Base-by-base conservation (phyloP, 768 basidiomycete genomes). In the Daedaleopsis sinensis region DNA sequence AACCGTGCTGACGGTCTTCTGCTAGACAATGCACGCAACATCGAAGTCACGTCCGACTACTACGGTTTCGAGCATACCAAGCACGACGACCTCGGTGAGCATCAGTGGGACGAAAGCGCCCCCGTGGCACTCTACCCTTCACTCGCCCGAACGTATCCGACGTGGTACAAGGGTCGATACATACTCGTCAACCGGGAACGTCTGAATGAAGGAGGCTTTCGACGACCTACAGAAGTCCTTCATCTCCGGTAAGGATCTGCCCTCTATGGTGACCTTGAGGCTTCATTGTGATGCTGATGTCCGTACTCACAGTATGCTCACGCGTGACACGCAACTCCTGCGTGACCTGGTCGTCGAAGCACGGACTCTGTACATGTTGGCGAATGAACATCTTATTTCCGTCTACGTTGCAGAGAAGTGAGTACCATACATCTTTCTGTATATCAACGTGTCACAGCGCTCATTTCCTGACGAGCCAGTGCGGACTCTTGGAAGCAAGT, bases 291-390 rank as follows among this genome's bases (percentile, higher is more conserved):
- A 32, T n/a, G n/a, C n/a, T n/a, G n/a, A 32, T 32, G 27, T 32
- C 4, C 27, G 27, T 32, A 32, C 27, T 21, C 13, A 15, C 57
- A 86, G 87, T 55, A 82, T 90, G 42, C 59, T 88, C 61, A 75
- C 82, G 3, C 78, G 82, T 8, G 65, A 75, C 55, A 80, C 81
- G 50, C 58, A 65, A 0, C 65, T 84, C 24, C 74, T 90, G n/a
- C 78, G 82, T 52, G 65, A 78, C 11, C 73, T 91, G 9, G 73
- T 91, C 6, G 64, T 79, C 23, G 84, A 86, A 35, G 86, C 84
- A 19, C 84, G 83, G 71, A 75, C 70, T 27, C 70, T 68, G 12
- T 87, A 88, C 68, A 71, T 78, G 51, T 74, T 79, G n/a, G 80
- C 83, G 6, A 78, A 84, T 65, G 77, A 84, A 55, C 69, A 84